Evolutionary conservation across 2,329 filamentous ascomycete genomes (phyloP).

Genomic region (Neofusicoccum kwambonambiense): DNA sequence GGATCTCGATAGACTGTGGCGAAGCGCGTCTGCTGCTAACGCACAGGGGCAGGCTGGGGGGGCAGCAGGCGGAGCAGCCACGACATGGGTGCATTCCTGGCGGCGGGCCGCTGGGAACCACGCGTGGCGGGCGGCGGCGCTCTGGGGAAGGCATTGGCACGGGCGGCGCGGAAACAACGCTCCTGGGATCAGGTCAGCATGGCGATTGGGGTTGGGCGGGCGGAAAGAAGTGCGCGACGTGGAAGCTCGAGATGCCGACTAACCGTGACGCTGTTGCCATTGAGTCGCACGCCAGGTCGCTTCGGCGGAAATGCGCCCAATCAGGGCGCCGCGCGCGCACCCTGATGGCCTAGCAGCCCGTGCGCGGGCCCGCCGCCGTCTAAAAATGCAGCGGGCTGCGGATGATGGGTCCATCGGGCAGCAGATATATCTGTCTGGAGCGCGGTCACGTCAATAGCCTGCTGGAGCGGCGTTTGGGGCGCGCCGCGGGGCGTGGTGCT

Average conservation of each 20-base stretch:
- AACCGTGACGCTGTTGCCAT: slow-evolving; percentile 12
- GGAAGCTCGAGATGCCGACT: slow-evolving; percentile 11
- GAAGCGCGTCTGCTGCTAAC: background rate
- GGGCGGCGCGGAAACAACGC: slow-evolving; percentile 8
- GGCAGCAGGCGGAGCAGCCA: background rate
- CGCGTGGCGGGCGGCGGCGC: slow-evolving; percentile 11
- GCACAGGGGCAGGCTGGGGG: background rate
- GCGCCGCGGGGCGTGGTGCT: background rate
- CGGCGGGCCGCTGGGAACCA: background rate
- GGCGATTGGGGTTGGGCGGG: slow-evolving; percentile 2
- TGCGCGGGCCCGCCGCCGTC: slow-evolving; percentile 10
- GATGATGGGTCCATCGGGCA: slow-evolving; percentile 9
- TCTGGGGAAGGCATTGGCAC: slow-evolving; percentile 10
- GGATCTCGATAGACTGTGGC: slow-evolving; percentile 8
- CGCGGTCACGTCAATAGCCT: slow-evolving; percentile 8
- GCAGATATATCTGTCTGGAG: slow-evolving; percentile 10
- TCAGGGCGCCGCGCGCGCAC: background rate
- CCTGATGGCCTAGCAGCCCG: background rate
- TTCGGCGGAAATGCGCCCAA: slow-evolving; percentile 13
- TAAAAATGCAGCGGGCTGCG: slow-evolving; percentile 15
- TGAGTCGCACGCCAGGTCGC: slow-evolving; percentile 14
- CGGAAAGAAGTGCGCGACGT: slow-evolving; percentile 11
- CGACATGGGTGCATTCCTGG: slow-evolving; percentile 2
- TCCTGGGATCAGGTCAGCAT: slow-evolving; percentile 3
- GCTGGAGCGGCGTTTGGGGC: background rate